Percentiles rank a stretch among this genome's conserved stretches.
Evolutionary conservation across 257 asterid species (phyloP).

Genomic region (Paraleonurus japonicus): DNA sequence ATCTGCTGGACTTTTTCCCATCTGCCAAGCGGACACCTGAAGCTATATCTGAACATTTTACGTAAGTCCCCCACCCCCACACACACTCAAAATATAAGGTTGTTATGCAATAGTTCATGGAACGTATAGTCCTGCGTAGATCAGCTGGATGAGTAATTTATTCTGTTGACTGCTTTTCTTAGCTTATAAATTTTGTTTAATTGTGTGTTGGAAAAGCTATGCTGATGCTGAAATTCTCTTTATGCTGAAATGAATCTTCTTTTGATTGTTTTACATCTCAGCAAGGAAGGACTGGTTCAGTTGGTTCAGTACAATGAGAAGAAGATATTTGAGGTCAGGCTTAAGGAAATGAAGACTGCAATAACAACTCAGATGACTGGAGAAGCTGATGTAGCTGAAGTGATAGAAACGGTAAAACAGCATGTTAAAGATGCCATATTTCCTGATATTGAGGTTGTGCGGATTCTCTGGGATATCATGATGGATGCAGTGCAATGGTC

Average conservation of each 20-base stretch:
- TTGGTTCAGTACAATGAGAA: slow-evolving; percentile 83
- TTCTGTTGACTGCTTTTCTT: not conserved
- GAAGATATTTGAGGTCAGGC: slow-evolving; percentile 78
- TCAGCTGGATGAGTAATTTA: not conserved
- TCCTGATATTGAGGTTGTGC: slow-evolving; percentile 86
- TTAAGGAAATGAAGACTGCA: slow-evolving; percentile 88
- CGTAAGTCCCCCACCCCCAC: slow-evolving; percentile 43
- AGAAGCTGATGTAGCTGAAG: slow-evolving; percentile 80
- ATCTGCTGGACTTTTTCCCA: slow-evolving; percentile 87
- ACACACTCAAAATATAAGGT: no score
- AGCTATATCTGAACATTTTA: slow-evolving; percentile 90
- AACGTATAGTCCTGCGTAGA: not conserved
- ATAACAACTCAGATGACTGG: slow-evolving; percentile 77
- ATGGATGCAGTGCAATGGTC: slow-evolving; percentile 99
- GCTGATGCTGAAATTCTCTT: not conserved
- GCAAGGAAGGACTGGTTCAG: slow-evolving; percentile 71
- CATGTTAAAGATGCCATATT: slow-evolving; percentile 88
- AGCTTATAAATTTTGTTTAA: not conserved
- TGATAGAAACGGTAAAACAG: slow-evolving; percentile 87
- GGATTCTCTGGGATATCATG: slow-evolving; percentile 89
- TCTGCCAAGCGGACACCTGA: slow-evolving; percentile 84
- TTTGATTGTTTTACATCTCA: slow-evolving; percentile 32
- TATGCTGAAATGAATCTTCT: slow-evolving; percentile 9
- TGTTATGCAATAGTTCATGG: not conserved
- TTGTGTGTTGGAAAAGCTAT: not conserved